Percentiles rank a stretch among this genome's conserved stretches.
phyloP scores from a whole-genome alignment of 129 eudicot genomes.

The Daucus carota region DH1_v3.0 NC_030382.2:46903501-46904000 shows the following conservation, averaged over 20 bases:
- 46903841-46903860: background rate
- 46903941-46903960: background rate
- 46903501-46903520: background rate
- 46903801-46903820: constrained; percentile 80
- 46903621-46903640: constrained; percentile 65
- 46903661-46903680: too few relatives aligned
- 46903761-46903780: constrained; percentile 72
- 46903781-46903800: constrained; percentile 63
- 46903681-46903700: background rate
- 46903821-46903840: constrained; percentile 43
- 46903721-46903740: constrained; percentile 31
- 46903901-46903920: background rate
- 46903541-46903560: constrained; percentile 49
- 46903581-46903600: constrained; percentile 81
- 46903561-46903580: constrained; percentile 41
- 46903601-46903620: constrained; percentile 42
- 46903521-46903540: constrained; percentile 38
- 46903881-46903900: background rate
- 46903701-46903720: background rate
- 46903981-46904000: background rate
- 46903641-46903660: constrained; percentile 48
- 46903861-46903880: background rate
- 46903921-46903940: background rate
- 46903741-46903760: constrained; percentile 72
- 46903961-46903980: background rate